Conservation (phyloP, 768 basidiomycete genomes). For the Naganishia antarctica region DNA sequence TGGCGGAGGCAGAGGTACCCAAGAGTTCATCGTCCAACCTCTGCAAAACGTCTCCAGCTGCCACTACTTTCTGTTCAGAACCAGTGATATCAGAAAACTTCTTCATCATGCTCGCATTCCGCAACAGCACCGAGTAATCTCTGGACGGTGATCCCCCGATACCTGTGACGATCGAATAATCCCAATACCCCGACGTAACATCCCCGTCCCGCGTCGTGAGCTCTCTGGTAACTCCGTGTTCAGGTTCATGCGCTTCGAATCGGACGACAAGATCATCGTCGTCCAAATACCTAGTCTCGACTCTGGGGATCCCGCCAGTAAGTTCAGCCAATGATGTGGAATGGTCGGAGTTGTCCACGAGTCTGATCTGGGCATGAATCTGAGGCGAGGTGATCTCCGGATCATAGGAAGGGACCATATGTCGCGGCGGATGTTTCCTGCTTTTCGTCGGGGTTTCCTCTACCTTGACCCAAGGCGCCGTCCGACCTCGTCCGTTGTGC, state of each 20-base stretch:
- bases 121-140: background rate
- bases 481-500: background rate
- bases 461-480: too few relatives aligned
- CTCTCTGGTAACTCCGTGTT: background rate
- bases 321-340: too few relatives aligned
- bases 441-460: slow-evolving; percentile 4
- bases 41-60: too few relatives aligned
- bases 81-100: background rate
- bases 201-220: background rate
- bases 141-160: slow-evolving; percentile 4
- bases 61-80: too few relatives aligned
- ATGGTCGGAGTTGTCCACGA: background rate
- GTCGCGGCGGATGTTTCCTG: too few relatives aligned
- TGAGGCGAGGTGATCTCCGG: background rate
- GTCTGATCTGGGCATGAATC: background rate
- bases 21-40: too few relatives aligned
- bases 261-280: background rate
- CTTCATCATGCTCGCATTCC: slow-evolving; percentile 15
- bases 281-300: slow-evolving; percentile 4
- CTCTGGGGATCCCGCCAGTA: background rate
- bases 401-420: background rate
- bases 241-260: background rate
- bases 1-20: background rate
- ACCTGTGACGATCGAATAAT: slow-evolving; percentile 13
- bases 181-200: slow-evolving; percentile 10